Conservation (phyloP, 352 stramenopile genomes). For the Phytophthora agathidicida region DNA sequence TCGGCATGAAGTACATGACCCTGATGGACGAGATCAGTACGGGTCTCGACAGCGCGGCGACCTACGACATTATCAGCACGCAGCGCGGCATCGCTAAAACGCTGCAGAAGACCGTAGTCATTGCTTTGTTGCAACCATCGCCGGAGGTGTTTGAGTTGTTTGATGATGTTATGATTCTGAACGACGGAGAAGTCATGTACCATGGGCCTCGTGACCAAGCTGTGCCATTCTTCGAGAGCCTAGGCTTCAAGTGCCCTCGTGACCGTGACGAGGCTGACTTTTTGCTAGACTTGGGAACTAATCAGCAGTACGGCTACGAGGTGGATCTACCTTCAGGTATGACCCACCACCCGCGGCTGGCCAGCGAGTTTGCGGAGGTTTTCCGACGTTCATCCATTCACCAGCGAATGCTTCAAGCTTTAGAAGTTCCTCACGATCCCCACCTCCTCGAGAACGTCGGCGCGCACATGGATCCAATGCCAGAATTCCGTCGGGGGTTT, state of each 20-base stretch:
- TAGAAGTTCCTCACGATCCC: slow-evolving; percentile 18
- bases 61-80: slow-evolving; percentile 41
- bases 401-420: slow-evolving; percentile 12
- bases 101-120: slow-evolving; percentile 38
- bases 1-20: slow-evolving; percentile 73
- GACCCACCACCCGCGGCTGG: slow-evolving; percentile 16
- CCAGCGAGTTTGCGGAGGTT: slow-evolving; percentile 42
- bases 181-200: slow-evolving; percentile 29
- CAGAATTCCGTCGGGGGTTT: slow-evolving; percentile 32
- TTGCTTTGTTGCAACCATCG: slow-evolving; percentile 82
- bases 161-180: slow-evolving; percentile 24
- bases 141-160: slow-evolving; percentile 40
- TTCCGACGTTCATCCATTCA: slow-evolving; percentile 23
- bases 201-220: slow-evolving; percentile 45
- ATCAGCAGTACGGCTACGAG: slow-evolving; percentile 42
- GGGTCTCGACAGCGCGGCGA: slow-evolving; percentile 83
- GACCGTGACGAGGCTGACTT: slow-evolving; percentile 47
- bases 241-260: slow-evolving; percentile 36
- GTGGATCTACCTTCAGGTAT: slow-evolving; percentile 1
- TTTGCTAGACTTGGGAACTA: slow-evolving; percentile 46
- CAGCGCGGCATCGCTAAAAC: slow-evolving; percentile 33
- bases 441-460: slow-evolving; percentile 22
- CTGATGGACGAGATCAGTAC: slow-evolving; percentile 94
- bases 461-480: slow-evolving; percentile 32
- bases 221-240: slow-evolving; percentile 47